phyloP scores from a whole-genome alignment of 108 stramenopile species.

The Phaeodactylum tricornutum region DNA sequence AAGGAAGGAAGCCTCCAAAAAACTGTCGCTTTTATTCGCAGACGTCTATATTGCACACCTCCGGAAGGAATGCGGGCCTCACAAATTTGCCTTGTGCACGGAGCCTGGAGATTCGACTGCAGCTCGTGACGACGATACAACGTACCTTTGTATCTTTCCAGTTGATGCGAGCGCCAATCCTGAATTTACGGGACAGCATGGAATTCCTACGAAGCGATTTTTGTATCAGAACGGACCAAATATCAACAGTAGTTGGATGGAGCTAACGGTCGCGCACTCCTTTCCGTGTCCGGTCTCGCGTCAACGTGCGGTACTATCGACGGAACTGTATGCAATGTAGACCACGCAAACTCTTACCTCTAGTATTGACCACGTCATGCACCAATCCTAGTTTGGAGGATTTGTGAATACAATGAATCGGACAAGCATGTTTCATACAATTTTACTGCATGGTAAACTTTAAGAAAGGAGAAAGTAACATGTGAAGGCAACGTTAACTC shows the following conservation, averaged over 20 bases:
- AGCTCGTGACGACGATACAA: not conserved
- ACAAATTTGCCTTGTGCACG: conserved; percentile 15
- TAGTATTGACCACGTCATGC: no score
- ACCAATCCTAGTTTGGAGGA: no score
- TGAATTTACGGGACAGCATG: not conserved
- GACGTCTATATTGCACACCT: conserved; percentile 39
- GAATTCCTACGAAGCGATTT: conserved; percentile 12
- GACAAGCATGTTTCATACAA: no score
- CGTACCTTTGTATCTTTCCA: not conserved
- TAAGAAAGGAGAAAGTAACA: no score
- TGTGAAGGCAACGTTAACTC: no score
- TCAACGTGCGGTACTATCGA: conserved; percentile 54
- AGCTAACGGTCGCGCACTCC: conserved; percentile 58
- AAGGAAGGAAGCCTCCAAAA: conserved; percentile 31
- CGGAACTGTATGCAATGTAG: conserved; percentile 1
- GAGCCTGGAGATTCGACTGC: not conserved
- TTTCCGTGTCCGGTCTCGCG: conserved; percentile 73
- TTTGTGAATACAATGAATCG: no score
- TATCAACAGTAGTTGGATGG: conserved; percentile 30
- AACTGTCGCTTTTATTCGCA: conserved; percentile 41
- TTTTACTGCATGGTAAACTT: no score
- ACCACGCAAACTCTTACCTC: no score
- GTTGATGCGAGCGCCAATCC: not conserved
- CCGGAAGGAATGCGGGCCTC: conserved; percentile 14
- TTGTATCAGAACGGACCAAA: conserved; percentile 17